A percentile compares a stretch with the other conserved stretches of the same genome.
phyloP scores from a whole-genome alignment of 108 stramenopile genomes.

The Cylindrotheca closterium region DNA sequence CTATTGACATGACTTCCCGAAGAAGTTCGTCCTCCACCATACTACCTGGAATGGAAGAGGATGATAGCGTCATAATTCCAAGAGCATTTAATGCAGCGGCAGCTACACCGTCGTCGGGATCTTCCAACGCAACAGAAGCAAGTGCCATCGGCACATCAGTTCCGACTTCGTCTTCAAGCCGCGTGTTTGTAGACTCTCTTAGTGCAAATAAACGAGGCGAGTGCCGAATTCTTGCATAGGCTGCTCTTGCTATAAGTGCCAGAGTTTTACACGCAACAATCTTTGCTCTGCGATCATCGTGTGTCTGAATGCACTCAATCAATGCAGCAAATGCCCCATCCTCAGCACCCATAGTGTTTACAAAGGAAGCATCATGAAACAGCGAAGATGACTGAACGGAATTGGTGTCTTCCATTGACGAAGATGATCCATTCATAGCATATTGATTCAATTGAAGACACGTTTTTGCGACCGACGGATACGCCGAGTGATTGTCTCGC shows the following conservation, averaged over 20 bases:
- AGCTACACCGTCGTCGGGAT: constrained; percentile 69
- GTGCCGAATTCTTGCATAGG: constrained; percentile 45
- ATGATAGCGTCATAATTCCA: constrained; percentile 54
- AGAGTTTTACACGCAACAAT: constrained; percentile 52
- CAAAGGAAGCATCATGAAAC: constrained; percentile 43
- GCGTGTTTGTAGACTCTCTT: constrained; percentile 35
- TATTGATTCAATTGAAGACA: constrained; percentile 48
- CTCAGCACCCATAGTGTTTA: constrained; percentile 7
- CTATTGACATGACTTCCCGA: constrained; percentile 26
- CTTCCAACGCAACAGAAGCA: constrained; percentile 54
- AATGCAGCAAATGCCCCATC: constrained; percentile 24
- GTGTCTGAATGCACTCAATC: constrained; percentile 39
- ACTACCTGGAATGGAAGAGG: constrained; percentile 24
- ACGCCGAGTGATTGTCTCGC: constrained; percentile 38
- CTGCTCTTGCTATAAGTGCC: constrained; percentile 49
- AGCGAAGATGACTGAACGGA: constrained; percentile 25
- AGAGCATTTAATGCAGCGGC: constrained; percentile 58
- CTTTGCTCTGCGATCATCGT: constrained; percentile 52
- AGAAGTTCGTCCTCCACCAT: constrained; percentile 40
- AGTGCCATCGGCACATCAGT: constrained; percentile 62
- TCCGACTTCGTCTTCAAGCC: constrained; percentile 66
- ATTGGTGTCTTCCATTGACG: constrained; percentile 19
- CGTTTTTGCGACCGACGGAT: constrained; percentile 34
- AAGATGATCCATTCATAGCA: constrained; percentile 31
- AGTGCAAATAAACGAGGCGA: constrained; percentile 42